Evolutionary conservation across 441 rosid species (phyloP), one percentile per base, ranked within the genome.

Genomic region (Euphorbia schlechtendalii): DNA sequence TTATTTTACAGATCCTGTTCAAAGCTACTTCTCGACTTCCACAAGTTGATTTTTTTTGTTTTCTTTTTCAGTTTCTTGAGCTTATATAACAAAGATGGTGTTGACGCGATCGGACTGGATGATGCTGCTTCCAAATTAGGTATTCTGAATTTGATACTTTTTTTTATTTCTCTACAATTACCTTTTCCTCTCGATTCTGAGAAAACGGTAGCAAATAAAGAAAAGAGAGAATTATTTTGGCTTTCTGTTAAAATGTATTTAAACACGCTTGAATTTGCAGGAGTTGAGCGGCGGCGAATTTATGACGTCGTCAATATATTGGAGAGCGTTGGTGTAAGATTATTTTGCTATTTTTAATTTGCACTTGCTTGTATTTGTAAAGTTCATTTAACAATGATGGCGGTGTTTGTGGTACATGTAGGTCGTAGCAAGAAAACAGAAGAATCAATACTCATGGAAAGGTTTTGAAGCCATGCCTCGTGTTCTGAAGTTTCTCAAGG

Each of bases 221-320:
- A 5, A 45, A 43, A 8, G 15, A 18, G n/a, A 21, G n/a, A 48
- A 48, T 17, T 21, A n/a, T n/a, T 48, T 14, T 12, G 46, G 46
- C 46, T 41, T 12, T n/a, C n/a, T n/a, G n/a, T n/a, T n/a, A n/a
- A n/a, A 9, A 52, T 20, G 20, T n/a, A 24, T 1, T 20, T 36
- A n/a, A 53, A 68, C 48, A 49, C 18, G 34, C 56, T 38, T 63
- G 70, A 51, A 41, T 66, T 62, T 69, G 73, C 74, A 93, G 97
- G 97, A 7, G 97, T 93, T 34, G 98, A 90, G 73, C 81, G 97
- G 36, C 83, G 97, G 56, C 80, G 98, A 62, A 90, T 93, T 74
- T 93, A 93, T 36, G 98, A 93, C 64, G 89, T 93, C 4, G 34
- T 32, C 8, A n/a, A 32, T 32, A 32, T 32, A 32, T 32, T 32